These are phyloP conservation scores for Sphagnurus paluster DNA, from an alignment of 1,284 basidiomycete genomes.

Conservation along the genomic window DNA sequence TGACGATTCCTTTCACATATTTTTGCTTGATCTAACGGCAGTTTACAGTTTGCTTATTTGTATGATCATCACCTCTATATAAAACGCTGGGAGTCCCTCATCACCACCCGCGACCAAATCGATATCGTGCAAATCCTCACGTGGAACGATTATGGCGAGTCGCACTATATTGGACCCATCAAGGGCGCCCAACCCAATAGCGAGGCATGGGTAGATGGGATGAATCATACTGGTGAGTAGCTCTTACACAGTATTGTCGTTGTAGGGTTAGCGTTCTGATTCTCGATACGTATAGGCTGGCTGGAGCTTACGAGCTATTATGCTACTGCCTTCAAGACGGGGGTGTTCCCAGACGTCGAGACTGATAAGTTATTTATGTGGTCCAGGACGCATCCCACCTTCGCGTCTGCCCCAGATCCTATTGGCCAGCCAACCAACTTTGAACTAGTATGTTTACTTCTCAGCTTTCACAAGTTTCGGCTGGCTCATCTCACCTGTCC, in stretches of 20 bases:
- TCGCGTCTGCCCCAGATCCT: conserved; percentile 53
- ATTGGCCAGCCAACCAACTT: conserved; percentile 57
- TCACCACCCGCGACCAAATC: conserved; percentile 58
- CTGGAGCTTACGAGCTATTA: conserved; percentile 71
- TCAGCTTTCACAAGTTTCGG: not conserved
- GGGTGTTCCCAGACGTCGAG: conserved; percentile 59
- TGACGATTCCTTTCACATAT: conserved; percentile 24
- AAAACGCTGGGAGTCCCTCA: conserved; percentile 73
- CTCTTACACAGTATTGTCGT: not conserved
- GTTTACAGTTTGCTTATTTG: conserved; percentile 55
- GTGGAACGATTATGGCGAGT: conserved; percentile 68
- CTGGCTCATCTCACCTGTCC: conserved; percentile 2
- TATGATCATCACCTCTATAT: conserved; percentile 74
- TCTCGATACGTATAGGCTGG: conserved; percentile 44
- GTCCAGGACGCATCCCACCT: conserved; percentile 69
- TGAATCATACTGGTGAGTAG: conserved; percentile 57
- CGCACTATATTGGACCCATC: conserved; percentile 66
- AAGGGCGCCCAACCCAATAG: conserved; percentile 65
- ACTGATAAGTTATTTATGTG: conserved; percentile 73
- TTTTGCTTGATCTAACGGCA: conserved; percentile 6
- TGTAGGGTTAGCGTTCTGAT: not conserved
- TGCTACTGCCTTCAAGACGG: conserved; percentile 75
- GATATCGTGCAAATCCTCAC: conserved; percentile 61
- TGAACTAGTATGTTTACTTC: conserved; percentile 41
- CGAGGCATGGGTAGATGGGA: conserved; percentile 65